Percentiles rank a stretch among this genome's conserved stretches.
These are phyloP conservation scores for Hypomyces rosellus DNA, from an alignment of 2,329 filamentous ascomycete species.

Conservation along the genomic window DNA sequence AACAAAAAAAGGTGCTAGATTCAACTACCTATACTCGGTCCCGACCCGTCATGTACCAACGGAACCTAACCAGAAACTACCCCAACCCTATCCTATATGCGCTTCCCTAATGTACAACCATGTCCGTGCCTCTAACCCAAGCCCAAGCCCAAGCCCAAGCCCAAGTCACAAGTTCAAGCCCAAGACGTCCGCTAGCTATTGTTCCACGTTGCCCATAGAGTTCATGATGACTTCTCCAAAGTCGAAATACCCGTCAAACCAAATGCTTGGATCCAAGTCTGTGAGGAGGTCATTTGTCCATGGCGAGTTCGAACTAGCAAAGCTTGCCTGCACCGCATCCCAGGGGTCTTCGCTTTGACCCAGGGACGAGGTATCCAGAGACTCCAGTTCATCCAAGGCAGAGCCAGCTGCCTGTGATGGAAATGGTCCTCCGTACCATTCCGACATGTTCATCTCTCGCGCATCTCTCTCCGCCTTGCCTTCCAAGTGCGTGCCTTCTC, in stretches of 20 bases:
- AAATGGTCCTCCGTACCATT: slow-evolving; percentile 11
- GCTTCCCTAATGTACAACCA: neutral
- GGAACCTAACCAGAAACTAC: too few relatives aligned
- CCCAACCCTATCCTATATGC: neutral
- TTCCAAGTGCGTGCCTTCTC: slow-evolving; percentile 18
- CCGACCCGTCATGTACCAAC: too few relatives aligned
- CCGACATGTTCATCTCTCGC: slow-evolving; percentile 4
- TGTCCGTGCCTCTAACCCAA: neutral
- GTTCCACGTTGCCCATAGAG: slow-evolving; percentile 21
- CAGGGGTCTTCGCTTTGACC: neutral
- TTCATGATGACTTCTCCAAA: slow-evolving; percentile 29
- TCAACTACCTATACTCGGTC: too few relatives aligned
- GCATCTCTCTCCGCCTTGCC: neutral
- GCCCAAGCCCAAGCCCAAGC: too few relatives aligned
- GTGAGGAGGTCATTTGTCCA: slow-evolving; percentile 28
- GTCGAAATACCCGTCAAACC: slow-evolving; percentile 31
- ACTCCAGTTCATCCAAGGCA: slow-evolving; percentile 4
- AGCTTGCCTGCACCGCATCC: too few relatives aligned
- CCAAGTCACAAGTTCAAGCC: too few relatives aligned
- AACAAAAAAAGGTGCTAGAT: too few relatives aligned
- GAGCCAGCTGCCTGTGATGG: slow-evolving; percentile 4
- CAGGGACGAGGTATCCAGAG: neutral
- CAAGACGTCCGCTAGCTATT: slow-evolving; percentile 7
- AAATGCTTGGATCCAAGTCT: slow-evolving; percentile 28
- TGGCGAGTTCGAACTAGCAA: slow-evolving; percentile 14